phyloP scores from a whole-genome alignment of 2,329 filamentous ascomycete genomes.

The Calonectria pteridis region DNA sequence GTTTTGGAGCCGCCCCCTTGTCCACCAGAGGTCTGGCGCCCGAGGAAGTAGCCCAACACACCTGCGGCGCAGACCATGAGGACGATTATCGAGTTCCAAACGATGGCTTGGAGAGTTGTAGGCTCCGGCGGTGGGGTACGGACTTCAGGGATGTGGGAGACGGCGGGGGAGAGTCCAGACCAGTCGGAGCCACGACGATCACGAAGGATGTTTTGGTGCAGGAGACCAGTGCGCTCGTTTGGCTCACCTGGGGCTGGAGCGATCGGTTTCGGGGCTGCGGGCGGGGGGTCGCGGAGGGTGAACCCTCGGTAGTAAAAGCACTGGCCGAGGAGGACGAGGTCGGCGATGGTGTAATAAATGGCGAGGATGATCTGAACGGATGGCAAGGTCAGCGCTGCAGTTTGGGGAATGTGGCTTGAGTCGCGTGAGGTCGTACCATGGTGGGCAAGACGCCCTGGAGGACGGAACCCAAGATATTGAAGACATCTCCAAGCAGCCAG shows the following conservation, averaged over 20 bases:
- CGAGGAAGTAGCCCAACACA: constrained; percentile 86
- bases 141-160: constrained; percentile 74
- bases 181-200: constrained; percentile 67
- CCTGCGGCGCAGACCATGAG: constrained; percentile 87
- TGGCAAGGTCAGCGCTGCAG: constrained; percentile 26
- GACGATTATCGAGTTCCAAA: constrained; percentile 83
- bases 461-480: constrained; percentile 94
- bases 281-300: constrained; percentile 69
- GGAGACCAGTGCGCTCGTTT: constrained; percentile 62
- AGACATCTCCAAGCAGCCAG: constrained; percentile 94
- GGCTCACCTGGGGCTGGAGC: constrained; percentile 51
- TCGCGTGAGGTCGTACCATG: constrained; percentile 69
- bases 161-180: constrained; percentile 81
- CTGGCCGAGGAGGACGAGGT: constrained; percentile 88
- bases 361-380: constrained; percentile 80
- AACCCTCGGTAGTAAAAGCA: constrained; percentile 98
- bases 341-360: constrained; percentile 92
- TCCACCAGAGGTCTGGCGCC: constrained; percentile 51
- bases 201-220: constrained; percentile 34
- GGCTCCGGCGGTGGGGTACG: constrained; percentile 61
- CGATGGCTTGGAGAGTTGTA: constrained; percentile 67
- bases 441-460: constrained; percentile 93
- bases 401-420: neutral
- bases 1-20: constrained; percentile 55
- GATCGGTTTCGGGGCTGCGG: constrained; percentile 56